A percentile compares a stretch with the other conserved stretches of the same genome.
Conservation (phyloP, 345 rosid species). For the Citrus cavaleriei region DNA sequence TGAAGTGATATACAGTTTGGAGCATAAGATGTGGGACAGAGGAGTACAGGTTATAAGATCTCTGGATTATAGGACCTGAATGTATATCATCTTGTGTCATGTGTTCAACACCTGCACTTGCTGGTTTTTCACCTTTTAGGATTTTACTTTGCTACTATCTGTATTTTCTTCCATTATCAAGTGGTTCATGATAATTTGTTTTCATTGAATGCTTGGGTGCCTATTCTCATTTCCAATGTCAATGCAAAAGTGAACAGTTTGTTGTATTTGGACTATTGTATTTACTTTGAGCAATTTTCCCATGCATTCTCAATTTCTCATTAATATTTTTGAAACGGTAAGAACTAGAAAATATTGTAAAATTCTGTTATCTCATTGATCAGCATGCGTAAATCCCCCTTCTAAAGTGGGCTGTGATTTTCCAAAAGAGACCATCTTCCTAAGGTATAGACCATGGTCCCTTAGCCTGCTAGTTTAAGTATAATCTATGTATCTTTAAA, state of each 20-base stretch:
- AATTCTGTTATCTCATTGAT: not conserved
- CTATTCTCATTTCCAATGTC: not conserved
- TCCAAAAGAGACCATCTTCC: not conserved
- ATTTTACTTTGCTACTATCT: not conserved
- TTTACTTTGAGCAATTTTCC: not conserved
- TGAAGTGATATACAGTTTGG: slow-evolving; percentile 45
- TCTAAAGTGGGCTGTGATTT: not conserved
- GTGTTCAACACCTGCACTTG: not conserved
- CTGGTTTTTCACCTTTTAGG: not conserved
- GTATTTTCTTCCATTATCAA: too few species aligned
- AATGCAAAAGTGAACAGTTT: not conserved
- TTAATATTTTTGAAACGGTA: not conserved
- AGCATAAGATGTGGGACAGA: slow-evolving; percentile 50
- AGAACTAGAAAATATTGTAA: not conserved
- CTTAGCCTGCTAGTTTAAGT: not conserved
- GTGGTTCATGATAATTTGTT: not conserved
- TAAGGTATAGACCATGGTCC: not conserved
- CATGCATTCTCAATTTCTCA: not conserved
- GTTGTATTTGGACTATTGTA: not conserved
- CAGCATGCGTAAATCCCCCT: not conserved
- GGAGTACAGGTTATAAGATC: slow-evolving; percentile 40
- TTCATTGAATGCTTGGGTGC: not conserved
- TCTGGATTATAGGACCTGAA: not conserved
- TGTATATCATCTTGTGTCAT: not conserved
- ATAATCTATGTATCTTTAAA: not conserved